phyloP scores from a whole-genome alignment of 2,329 filamentous ascomycete genomes.

The Diaporthe sp. region DNA sequence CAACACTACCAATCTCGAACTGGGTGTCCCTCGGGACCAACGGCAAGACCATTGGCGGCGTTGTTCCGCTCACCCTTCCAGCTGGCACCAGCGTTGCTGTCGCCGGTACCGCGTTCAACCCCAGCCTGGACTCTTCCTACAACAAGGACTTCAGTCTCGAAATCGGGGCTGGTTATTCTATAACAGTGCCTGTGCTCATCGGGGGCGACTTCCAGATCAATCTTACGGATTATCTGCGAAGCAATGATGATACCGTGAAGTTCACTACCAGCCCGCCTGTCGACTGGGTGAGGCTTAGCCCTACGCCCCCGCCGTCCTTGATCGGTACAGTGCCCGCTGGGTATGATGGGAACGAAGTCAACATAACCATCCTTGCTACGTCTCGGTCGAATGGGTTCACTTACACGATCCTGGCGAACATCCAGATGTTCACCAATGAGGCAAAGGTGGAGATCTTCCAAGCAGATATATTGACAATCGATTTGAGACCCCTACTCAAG shows the following conservation, averaged over 20 bases:
- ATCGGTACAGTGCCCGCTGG: background rate
- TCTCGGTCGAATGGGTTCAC: background rate
- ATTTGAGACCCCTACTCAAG: background rate
- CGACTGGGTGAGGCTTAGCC: background rate
- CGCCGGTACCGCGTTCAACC: background rate
- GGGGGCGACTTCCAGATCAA: conserved; percentile 16
- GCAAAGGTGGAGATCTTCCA: background rate
- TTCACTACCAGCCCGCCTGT: conserved; percentile 9
- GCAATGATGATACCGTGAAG: background rate
- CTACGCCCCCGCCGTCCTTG: background rate
- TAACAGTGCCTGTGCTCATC: conserved; percentile 4
- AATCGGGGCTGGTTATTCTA: background rate
- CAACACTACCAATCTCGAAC: background rate
- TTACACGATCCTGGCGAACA: conserved; percentile 1
- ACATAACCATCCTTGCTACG: conserved; percentile 11
- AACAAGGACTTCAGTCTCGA: conserved; percentile 2
- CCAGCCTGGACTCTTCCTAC: conserved; percentile 12
- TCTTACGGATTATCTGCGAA: conserved; percentile 3
- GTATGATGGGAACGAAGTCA: background rate
- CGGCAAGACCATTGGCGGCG: conserved; percentile 2
- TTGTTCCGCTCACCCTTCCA: conserved; percentile 1
- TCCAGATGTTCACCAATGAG: background rate
- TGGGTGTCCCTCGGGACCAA: background rate
- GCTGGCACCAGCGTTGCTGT: conserved; percentile 14
- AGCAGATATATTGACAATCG: background rate